Conservation (phyloP, 805 yeast genomes). For the Monosporozyma siamensis region DNA sequence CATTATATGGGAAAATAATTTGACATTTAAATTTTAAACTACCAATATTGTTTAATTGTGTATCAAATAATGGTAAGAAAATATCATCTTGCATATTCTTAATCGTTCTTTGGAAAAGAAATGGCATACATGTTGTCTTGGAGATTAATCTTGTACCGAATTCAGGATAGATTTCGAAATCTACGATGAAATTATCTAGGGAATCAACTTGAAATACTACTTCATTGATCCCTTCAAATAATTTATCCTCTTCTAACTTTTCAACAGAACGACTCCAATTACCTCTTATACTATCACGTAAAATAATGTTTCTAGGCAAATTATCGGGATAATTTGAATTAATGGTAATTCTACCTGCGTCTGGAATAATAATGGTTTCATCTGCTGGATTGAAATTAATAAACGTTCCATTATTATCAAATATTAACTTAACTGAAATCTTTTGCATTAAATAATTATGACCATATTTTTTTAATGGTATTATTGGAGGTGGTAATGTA, state of each 20-base stretch:
- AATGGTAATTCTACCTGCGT: constrained; percentile 77
- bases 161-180: constrained; percentile 86
- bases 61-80: constrained; percentile 70
- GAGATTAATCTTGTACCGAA: constrained; percentile 91
- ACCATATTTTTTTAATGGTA: constrained; percentile 89
- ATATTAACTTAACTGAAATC: constrained; percentile 68
- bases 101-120: constrained; percentile 36
- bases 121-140: constrained; percentile 65
- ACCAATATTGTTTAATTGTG: constrained; percentile 74
- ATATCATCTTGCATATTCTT: constrained; percentile 31
- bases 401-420: constrained; percentile 42
- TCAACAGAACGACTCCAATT: constrained; percentile 29
- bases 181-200: constrained; percentile 64
- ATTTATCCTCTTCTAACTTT: constrained; percentile 4
- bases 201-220: constrained; percentile 79
- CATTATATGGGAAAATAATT: constrained; percentile 81
- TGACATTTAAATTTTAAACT: constrained; percentile 68
- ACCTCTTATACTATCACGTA: constrained; percentile 21
- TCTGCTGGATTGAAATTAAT: constrained; percentile 36
- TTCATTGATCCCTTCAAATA: constrained; percentile 5
- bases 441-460: constrained; percentile 91
- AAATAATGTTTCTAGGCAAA: constrained; percentile 75
- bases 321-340: constrained; percentile 68
- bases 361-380: constrained; percentile 34
- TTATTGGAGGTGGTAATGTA: constrained; percentile 89